Conservation (phyloP, 2,329 filamentous ascomycete species). For the Xylariomycetidae sp. region DNA sequence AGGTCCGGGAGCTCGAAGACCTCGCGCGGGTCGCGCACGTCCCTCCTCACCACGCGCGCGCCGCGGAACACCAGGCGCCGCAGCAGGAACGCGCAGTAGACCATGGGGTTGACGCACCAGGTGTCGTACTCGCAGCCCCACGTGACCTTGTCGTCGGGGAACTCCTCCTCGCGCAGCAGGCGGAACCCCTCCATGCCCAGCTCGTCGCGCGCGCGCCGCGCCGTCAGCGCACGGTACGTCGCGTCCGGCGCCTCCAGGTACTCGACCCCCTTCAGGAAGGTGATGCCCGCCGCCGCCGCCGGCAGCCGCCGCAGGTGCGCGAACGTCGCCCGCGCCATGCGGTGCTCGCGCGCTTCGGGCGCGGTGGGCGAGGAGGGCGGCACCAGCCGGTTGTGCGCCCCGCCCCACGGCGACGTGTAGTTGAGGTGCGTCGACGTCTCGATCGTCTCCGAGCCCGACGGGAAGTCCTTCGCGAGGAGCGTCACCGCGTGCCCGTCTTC, state of each 20-base stretch:
- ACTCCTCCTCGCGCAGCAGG: slow-evolving; percentile 28
- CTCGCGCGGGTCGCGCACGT: slow-evolving; percentile 32
- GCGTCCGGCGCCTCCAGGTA: slow-evolving; percentile 41
- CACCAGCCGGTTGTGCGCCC: slow-evolving; percentile 49
- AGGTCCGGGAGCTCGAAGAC: slow-evolving; percentile 29
- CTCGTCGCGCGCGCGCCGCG: slow-evolving; percentile 20
- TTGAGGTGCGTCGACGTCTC: slow-evolving; percentile 36
- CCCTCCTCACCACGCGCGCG: slow-evolving; percentile 28
- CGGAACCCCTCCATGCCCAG: slow-evolving; percentile 33
- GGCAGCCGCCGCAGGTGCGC: slow-evolving; percentile 32
- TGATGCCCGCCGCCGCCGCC: slow-evolving; percentile 38
- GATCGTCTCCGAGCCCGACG: slow-evolving; percentile 39
- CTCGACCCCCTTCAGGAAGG: slow-evolving; percentile 43
- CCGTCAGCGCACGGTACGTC: slow-evolving; percentile 32
- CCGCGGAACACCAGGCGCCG: slow-evolving; percentile 34
- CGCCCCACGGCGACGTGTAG: slow-evolving; percentile 53
- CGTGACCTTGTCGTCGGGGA: slow-evolving; percentile 36
- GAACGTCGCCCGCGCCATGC: slow-evolving; percentile 36
- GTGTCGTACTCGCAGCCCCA: slow-evolving; percentile 47
- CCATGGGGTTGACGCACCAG: slow-evolving; percentile 48
- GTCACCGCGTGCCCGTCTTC: slow-evolving; percentile 32
- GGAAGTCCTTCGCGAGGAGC: slow-evolving; percentile 41
- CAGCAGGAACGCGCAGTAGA: slow-evolving; percentile 45
- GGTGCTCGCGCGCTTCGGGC: slow-evolving; percentile 36
- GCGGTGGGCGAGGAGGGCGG: slow-evolving; percentile 28